Conservation (phyloP, 2,329 filamentous ascomycete species). For the Penicillium sp. region DNA sequence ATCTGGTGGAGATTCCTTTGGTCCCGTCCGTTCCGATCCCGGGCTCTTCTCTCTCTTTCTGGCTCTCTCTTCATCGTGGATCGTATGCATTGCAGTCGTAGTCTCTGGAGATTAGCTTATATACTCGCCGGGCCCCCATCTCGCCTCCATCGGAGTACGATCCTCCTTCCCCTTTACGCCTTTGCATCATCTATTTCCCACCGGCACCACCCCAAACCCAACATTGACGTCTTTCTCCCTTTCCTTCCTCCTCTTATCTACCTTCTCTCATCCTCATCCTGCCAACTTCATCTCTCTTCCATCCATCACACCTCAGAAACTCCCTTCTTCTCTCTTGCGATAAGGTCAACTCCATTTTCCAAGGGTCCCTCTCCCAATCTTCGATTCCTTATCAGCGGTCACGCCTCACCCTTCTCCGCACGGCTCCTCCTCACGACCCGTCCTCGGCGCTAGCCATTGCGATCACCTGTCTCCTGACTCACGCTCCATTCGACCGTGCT, state of each 20-base stretch:
- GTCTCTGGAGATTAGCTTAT: no score
- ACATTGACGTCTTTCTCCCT: neutral
- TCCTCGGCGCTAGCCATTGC: conserved; percentile 16
- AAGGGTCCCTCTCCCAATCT: neutral
- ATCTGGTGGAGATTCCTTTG: neutral
- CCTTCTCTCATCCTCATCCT: conserved; percentile 3
- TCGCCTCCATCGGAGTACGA: conserved; percentile 3
- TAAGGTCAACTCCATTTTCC: neutral
- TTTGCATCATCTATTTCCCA: conserved; percentile 7
- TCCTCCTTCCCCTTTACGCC: conserved; percentile 1
- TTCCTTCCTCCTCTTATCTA: conserved; percentile 4
- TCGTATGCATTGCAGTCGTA: no score
- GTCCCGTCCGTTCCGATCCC: conserved; percentile 22
- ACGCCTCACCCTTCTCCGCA: conserved; percentile 5
- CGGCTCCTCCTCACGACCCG: conserved; percentile 1
- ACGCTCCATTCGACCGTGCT: conserved; percentile 1
- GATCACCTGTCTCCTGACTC: conserved; percentile 5
- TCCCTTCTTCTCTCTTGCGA: neutral
- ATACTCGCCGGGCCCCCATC: conserved; percentile 1
- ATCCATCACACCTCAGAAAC: neutral
- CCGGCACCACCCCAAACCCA: neutral
- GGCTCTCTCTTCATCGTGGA: no score
- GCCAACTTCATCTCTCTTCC: neutral
- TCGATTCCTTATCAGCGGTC: conserved; percentile 1
- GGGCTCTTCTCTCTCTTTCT: neutral